A percentile compares a stretch with the other conserved stretches of the same genome.
Evolutionary conservation across 2,329 filamentous ascomycete genomes (phyloP).

Genomic region (Fusarium poae): DNA sequence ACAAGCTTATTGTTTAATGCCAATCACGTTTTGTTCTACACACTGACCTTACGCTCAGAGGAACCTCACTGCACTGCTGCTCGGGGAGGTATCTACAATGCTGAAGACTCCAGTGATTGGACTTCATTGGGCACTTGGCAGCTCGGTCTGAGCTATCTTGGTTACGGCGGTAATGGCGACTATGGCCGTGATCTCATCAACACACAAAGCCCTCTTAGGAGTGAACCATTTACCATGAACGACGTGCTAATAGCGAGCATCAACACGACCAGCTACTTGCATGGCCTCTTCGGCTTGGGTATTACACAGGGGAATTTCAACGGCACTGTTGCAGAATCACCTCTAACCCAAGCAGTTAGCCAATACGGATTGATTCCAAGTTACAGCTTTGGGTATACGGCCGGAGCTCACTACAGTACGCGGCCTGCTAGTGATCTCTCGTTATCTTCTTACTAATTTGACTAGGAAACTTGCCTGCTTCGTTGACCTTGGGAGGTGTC

Average conservation of each 20-base stretch:
- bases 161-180: constrained; percentile 70
- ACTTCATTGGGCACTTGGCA: constrained; percentile 69
- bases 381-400: constrained; percentile 81
- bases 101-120: constrained; percentile 69
- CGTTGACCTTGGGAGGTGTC: constrained; percentile 78
- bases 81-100: constrained; percentile 71
- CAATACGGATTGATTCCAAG: constrained; percentile 73
- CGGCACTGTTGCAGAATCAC: constrained; percentile 62
- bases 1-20: background rate
- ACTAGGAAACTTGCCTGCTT: constrained; percentile 60
- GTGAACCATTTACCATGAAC: constrained; percentile 58
- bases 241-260: constrained; percentile 64
- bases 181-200: constrained; percentile 70
- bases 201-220: constrained; percentile 56
- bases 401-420: constrained; percentile 78
- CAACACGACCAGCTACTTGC: constrained; percentile 68
- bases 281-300: constrained; percentile 69
- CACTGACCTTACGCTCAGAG: constrained; percentile 51
- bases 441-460: constrained; percentile 20
- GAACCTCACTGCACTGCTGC: constrained; percentile 66
- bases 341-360: constrained; percentile 70
- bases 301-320: constrained; percentile 67
- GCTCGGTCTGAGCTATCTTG: constrained; percentile 70
- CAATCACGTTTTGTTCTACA: background rate
- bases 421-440: background rate